Percentiles rank a stretch among this genome's conserved stretches.
Conservation (phyloP, 768 basidiomycete genomes). For the Glaciozyma antarctica region DNA sequence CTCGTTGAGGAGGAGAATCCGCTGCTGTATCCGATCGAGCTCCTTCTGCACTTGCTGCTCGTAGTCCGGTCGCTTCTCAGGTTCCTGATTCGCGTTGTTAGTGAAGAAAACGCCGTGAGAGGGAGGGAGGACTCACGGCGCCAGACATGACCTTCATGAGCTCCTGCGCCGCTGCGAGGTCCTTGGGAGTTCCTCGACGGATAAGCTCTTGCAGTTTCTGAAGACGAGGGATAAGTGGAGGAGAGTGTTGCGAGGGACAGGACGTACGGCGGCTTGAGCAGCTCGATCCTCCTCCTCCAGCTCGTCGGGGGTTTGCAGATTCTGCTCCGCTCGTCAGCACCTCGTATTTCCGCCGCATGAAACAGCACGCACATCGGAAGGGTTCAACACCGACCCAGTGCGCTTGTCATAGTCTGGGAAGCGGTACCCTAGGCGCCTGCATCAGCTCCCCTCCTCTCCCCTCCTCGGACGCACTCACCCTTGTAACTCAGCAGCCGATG, state of each 20-base stretch:
- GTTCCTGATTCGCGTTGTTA: slow-evolving; percentile 47
- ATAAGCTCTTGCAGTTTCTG: slow-evolving; percentile 96
- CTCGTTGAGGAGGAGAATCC: slow-evolving; percentile 91
- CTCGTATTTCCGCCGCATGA: neutral
- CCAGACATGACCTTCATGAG: slow-evolving; percentile 93
- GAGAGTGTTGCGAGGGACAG: neutral
- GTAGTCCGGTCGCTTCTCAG: slow-evolving; percentile 89
- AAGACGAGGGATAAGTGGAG: neutral
- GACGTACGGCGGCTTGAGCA: slow-evolving; percentile 68
- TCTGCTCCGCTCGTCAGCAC: slow-evolving; percentile 44
- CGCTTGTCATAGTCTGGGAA: slow-evolving; percentile 44
- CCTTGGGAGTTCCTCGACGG: slow-evolving; percentile 85
- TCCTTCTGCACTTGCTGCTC: slow-evolving; percentile 78
- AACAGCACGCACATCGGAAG: slow-evolving; percentile 38
- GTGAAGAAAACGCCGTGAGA: neutral
- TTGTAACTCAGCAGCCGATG: slow-evolving; percentile 87
- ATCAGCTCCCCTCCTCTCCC: neutral
- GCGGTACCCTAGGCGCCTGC: slow-evolving; percentile 39
- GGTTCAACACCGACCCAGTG: slow-evolving; percentile 39
- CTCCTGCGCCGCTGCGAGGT: slow-evolving; percentile 90
- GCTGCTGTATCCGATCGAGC: slow-evolving; percentile 85
- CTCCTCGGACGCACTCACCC: slow-evolving; percentile 47
- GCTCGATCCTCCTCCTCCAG: slow-evolving; percentile 89
- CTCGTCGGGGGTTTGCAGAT: slow-evolving; percentile 88
- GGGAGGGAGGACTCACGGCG: slow-evolving; percentile 45